Evolutionary conservation across 1,284 basidiomycete genomes (phyloP).

Genomic region (Sphaerobolus stellatus): DNA sequence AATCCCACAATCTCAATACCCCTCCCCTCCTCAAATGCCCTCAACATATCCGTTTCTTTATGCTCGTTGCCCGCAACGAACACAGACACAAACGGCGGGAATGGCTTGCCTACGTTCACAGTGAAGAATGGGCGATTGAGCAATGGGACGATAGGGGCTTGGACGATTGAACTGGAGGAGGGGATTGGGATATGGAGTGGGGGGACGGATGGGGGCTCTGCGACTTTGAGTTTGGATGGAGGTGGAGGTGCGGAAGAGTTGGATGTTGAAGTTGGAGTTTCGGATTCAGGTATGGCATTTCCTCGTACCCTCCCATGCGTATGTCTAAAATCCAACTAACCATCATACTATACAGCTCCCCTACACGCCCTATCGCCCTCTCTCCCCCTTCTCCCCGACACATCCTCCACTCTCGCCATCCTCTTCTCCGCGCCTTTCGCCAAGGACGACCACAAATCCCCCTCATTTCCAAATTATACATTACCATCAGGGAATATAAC

Average conservation of each 20-base stretch:
- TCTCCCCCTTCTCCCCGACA: constrained; percentile 70
- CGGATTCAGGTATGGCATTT: constrained; percentile 46
- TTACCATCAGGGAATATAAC: constrained; percentile 61
- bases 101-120: constrained; percentile 48
- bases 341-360: constrained; percentile 32
- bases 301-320: constrained; percentile 4
- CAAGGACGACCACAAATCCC: constrained; percentile 33
- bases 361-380: constrained; percentile 45
- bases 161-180: constrained; percentile 50
- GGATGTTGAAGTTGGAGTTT: constrained; percentile 54
- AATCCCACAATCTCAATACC: constrained; percentile 28
- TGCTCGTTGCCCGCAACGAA: too few species aligned
- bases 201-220: constrained; percentile 44
- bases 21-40: constrained; percentile 31
- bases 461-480: constrained; percentile 79
- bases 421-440: constrained; percentile 70
- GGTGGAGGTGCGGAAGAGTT: constrained; percentile 27
- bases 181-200: constrained; percentile 63
- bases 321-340: constrained; percentile 10
- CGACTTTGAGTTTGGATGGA: constrained; percentile 47
- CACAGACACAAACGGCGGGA: constrained; percentile 29
- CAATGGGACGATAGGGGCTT: constrained; percentile 37
- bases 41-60: constrained; percentile 59
- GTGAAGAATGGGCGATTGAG: constrained; percentile 51
- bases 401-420: constrained; percentile 72